Base-by-base conservation (phyloP, 2,329 filamentous ascomycete species). In the Exophiala sp. region DNA sequence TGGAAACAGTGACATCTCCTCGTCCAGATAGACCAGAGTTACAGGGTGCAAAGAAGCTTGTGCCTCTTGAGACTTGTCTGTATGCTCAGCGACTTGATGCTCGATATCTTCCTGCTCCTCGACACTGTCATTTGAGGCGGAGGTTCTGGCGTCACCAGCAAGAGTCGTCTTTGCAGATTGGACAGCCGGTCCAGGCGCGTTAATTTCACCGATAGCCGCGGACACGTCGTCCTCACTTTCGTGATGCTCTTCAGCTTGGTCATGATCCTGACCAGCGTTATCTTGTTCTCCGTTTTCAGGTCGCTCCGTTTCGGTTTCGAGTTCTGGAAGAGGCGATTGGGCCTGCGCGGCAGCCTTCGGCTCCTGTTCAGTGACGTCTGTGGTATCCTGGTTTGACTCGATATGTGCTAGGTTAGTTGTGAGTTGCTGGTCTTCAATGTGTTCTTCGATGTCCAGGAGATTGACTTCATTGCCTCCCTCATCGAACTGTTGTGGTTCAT, bases 1-100 rank as follows among this genome's bases (percentile, higher is more conserved):
- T 34, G 81, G 80, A 62, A 86, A 85, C 6, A 86, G 67, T 11
- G 77, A 79, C 57, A 84, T 81, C 50, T 81, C 77, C 46, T 71
- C 72, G 11, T 75, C 77, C 55, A 78, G 74, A 63, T 83, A 85
- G n/a, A 75, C 64, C 14, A 85, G 73, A 38, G 75, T 75, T 14
- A 83, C 74, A 43, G 77, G 73, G 65, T 80, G 69, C 11, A 74
- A 47, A 10, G 44, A 42, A 36, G 41, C 11, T 20, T 35, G 11
- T 3, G 46, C 34, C 10, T 34, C 20, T 2, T 47, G 44, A n/a
- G 39, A 35, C 35, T 40, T 41, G 14, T 52, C 24, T 16, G 16
- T 16, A 10, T 48, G 18, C 3, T 33, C 33, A 16, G 47, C 14
- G 8, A 45, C 42, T 12, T 56, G 45, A 20, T 39, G 39, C 32